Conservation (phyloP, 345 rosid genomes). For the Hibiscus trionum region DNA sequence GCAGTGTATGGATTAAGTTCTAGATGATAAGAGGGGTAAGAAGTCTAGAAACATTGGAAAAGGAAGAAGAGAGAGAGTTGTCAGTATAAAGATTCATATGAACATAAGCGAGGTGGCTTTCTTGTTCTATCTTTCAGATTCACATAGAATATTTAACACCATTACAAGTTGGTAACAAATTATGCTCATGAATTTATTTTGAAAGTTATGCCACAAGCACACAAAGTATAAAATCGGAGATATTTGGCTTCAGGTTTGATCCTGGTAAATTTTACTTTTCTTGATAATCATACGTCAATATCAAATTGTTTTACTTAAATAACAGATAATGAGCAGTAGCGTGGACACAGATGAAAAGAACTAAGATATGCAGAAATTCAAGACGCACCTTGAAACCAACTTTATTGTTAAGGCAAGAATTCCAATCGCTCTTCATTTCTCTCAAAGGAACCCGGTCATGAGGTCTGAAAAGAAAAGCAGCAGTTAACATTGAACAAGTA, state of each 20-base stretch:
- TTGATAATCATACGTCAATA: not conserved
- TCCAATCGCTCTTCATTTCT: constrained; percentile 97
- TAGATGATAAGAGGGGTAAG: not conserved
- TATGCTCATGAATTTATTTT: not conserved
- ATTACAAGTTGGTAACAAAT: not conserved
- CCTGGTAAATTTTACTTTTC: not conserved
- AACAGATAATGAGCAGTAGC: not conserved
- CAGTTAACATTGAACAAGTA: not conserved
- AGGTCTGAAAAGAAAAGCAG: constrained; percentile 51
- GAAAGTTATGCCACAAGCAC: not conserved
- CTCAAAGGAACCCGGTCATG: constrained; percentile 90
- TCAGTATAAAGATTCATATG: not conserved
- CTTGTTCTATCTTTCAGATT: not conserved
- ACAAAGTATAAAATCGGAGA: not conserved
- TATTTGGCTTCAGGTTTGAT: not conserved
- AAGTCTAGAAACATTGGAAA: not conserved
- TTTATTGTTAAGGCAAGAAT: constrained; percentile 77
- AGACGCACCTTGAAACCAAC: constrained; percentile 84
- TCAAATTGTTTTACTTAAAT: not conserved
- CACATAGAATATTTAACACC: not conserved
- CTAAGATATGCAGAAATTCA: not conserved
- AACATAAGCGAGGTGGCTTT: not conserved
- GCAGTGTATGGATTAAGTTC: not conserved
- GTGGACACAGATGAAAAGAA: constrained; percentile 3
- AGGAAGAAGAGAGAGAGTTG: not conserved